Evolutionary conservation across 148 eudicot species (phyloP).

Genomic region (Euryodendron excelsum): DNA sequence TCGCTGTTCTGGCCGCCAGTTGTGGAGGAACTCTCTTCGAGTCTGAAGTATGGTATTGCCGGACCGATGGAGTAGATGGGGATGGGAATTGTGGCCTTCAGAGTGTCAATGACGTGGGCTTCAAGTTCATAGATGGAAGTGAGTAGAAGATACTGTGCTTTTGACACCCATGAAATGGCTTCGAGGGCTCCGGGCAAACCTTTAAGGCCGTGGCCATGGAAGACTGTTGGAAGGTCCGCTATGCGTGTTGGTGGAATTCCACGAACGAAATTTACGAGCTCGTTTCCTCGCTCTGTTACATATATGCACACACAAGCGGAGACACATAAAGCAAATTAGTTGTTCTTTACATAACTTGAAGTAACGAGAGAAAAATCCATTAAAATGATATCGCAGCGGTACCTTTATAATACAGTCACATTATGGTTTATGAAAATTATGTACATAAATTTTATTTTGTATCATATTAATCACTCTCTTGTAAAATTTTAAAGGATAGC

Average conservation of each 20-base stretch:
- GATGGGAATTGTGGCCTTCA: not conserved
- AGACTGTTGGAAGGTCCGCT: constrained; percentile 43
- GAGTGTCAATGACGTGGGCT: constrained; percentile 14
- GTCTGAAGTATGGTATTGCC: constrained; percentile 38
- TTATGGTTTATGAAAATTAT: too few species aligned
- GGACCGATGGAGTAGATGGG: constrained; percentile 23
- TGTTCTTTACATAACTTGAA: too few species aligned
- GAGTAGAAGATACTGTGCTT: constrained; percentile 37
- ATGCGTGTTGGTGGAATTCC: constrained; percentile 50
- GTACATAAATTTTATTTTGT: too few species aligned
- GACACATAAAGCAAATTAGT: not conserved
- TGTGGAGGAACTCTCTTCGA: not conserved
- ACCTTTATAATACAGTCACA: too few species aligned
- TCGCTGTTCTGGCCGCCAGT: too few species aligned
- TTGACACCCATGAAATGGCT: constrained; percentile 21
- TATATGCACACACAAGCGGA: not conserved
- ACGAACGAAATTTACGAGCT: constrained; percentile 50
- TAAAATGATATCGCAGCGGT: too few species aligned
- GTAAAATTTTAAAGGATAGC: too few species aligned
- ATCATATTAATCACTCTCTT: too few species aligned
- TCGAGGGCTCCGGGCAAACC: constrained; percentile 12
- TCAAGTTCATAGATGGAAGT: constrained; percentile 25
- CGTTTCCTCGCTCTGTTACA: constrained; percentile 34
- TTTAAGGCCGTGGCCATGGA: constrained; percentile 28
- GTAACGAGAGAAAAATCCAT: too few species aligned